These are phyloP conservation scores for Talaromyces sp. DNA, from an alignment of 2,329 filamentous ascomycete species.

Conservation along the genomic window DNA sequence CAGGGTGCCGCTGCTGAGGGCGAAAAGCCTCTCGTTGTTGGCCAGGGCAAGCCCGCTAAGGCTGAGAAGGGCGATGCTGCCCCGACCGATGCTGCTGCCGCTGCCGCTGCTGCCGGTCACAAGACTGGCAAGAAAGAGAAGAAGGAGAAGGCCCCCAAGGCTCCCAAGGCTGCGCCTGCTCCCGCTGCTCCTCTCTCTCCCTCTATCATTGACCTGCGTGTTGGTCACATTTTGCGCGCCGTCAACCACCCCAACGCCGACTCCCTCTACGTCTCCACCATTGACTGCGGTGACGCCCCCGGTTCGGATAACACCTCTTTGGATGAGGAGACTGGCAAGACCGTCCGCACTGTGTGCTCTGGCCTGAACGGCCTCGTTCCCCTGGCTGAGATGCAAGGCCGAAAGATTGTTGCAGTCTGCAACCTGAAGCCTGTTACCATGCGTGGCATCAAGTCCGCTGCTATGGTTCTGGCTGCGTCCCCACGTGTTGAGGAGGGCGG, in stretches of 20 bases:
- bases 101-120: constrained; percentile 46
- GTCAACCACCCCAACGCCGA: constrained; percentile 96
- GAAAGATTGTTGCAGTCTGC: constrained; percentile 93
- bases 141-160: constrained; percentile 92
- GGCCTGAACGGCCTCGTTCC: constrained; percentile 92
- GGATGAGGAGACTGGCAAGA: constrained; percentile 82
- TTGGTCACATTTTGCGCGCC: constrained; percentile 96
- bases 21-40: constrained; percentile 41
- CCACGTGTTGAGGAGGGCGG: constrained; percentile 81
- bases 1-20: constrained; percentile 20
- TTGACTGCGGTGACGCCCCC: constrained; percentile 86
- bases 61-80: constrained; percentile 52
- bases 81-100: constrained; percentile 55
- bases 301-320: constrained; percentile 80
- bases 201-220: constrained; percentile 86
- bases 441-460: constrained; percentile 78
- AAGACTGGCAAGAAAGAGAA: constrained; percentile 63
- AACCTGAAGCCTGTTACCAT: constrained; percentile 99
- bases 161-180: constrained; percentile 71
- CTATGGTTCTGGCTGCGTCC: constrained; percentile 95
- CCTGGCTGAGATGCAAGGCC: constrained; percentile 92
- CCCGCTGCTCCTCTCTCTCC: constrained; percentile 78
- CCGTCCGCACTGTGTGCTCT: constrained; percentile 94
- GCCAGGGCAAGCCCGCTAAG: constrained; percentile 39
- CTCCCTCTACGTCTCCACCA: constrained; percentile 91